Conservation (phyloP, 148 eudicot species). For the Diospyros kaki region DNA sequence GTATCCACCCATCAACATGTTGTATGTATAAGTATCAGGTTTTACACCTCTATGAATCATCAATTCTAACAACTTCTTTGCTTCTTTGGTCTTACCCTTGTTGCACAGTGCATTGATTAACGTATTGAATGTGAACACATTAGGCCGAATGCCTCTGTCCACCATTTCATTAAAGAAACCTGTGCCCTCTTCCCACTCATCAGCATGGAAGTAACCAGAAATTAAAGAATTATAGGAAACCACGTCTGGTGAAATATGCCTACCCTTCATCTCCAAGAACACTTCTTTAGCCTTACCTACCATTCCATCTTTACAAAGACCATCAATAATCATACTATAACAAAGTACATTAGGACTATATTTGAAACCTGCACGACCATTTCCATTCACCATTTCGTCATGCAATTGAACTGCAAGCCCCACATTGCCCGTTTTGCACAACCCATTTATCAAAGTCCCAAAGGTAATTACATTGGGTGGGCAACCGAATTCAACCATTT, state of each 20-base stretch:
- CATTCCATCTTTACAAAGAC: constrained; percentile 28
- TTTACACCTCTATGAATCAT: constrained; percentile 21
- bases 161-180: constrained; percentile 26
- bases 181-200: constrained; percentile 22
- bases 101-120: constrained; percentile 20
- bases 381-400: constrained; percentile 13
- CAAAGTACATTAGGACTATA: constrained; percentile 22
- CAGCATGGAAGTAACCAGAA: constrained; percentile 19
- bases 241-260: constrained; percentile 24
- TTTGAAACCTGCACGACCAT: not conserved
- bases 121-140: constrained; percentile 19
- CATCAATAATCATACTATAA: constrained; percentile 27
- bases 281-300: constrained; percentile 23
- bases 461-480: constrained; percentile 21
- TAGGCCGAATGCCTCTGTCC: constrained; percentile 26
- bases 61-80: constrained; percentile 20
- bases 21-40: constrained; percentile 23
- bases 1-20: constrained; percentile 26
- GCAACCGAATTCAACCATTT: constrained; percentile 26
- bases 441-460: constrained; percentile 26
- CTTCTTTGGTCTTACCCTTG: constrained; percentile 23
- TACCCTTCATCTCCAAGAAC: constrained; percentile 19
- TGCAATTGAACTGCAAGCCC: constrained; percentile 20
- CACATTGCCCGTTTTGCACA: constrained; percentile 23
- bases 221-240: constrained; percentile 29